Base-by-base conservation (phyloP, 192 early-diverging fungal species). In the Coemansia sp. region DNA sequence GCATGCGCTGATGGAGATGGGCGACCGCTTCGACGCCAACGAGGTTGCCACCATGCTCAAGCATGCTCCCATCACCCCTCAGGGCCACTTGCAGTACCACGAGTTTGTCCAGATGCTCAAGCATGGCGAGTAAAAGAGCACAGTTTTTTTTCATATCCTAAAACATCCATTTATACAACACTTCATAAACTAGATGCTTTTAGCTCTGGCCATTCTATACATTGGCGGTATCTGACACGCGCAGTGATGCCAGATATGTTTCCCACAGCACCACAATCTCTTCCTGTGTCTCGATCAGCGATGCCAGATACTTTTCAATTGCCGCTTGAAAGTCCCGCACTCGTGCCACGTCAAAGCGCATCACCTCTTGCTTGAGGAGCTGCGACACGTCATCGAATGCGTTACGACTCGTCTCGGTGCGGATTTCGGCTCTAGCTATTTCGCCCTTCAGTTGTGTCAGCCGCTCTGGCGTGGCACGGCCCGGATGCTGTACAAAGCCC, bases 31-130 rank as follows among this genome's bases (percentile, higher is more conserved):
- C 58, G 91, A 88, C 11, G 83, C 91, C 38, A 91, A 93, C 31
- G 93, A 98, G 73, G 91, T 93, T 53, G 93, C 93, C 58, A 85
- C 88, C 46, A 92, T 98, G 91, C 92, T 94, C 71, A 93, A 93
- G 53, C 91, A 92, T 12, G 83, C 89, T 3, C 86, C 88, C 0
- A 79, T 93, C 3, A 90, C 90, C 40, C 76, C 81, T 7, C 69
- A 89, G 31, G 83, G 83, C 40, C 72, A 87, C 43, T 92, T 98
- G 63, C 91, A 96, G 71, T 98, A 98, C 74, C 73, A 88, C 16
- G 90, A 94, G 51, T 98, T 93, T 76, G 90, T 92, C 3, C 75
- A 90, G 48, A 89, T 93, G 31, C 79, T 98, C 39, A 98, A 94
- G 76, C 93, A 98, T 58, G 93, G 75, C 56, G 69, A 78, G 45